Percentiles rank a stretch among this genome's conserved stretches.
These are phyloP conservation scores for Kurtzmaniella quercitrusa DNA, from an alignment of 1,139 yeast species.

Conservation along the genomic window DNA sequence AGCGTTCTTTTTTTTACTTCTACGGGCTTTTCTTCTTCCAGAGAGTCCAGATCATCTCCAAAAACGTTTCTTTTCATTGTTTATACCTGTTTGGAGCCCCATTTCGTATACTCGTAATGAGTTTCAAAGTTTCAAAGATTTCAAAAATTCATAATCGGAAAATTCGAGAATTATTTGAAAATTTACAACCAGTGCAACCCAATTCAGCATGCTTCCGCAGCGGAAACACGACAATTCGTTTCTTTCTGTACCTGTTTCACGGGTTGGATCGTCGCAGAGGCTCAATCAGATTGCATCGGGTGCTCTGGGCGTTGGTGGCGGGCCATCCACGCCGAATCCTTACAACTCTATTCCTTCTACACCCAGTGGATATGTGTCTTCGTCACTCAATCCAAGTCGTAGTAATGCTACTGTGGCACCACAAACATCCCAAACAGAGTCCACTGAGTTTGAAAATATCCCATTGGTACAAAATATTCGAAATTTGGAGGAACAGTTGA, in stretches of 20 bases:
- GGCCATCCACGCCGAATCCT: slow-evolving; percentile 13
- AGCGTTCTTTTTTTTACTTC: not conserved
- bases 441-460: slow-evolving; percentile 24
- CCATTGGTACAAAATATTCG: slow-evolving; percentile 27
- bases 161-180: not conserved
- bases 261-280: slow-evolving; percentile 32
- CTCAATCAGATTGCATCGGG: slow-evolving; percentile 20
- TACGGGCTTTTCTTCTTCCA: slow-evolving; percentile 7
- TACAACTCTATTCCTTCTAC: slow-evolving; percentile 26
- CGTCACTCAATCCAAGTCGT: slow-evolving; percentile 38
- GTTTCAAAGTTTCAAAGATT: too few species aligned
- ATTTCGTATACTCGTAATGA: too few species aligned
- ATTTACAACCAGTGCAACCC: not conserved
- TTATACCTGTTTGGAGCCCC: not conserved
- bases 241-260: slow-evolving; percentile 30
- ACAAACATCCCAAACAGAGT: slow-evolving; percentile 15
- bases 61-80: slow-evolving; percentile 12
- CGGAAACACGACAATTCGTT: slow-evolving; percentile 14
- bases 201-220: slow-evolving; percentile 11
- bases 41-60: slow-evolving; percentile 14
- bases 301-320: not conserved
- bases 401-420: slow-evolving; percentile 22
- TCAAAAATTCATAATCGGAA: too few species aligned
- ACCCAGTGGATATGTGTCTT: slow-evolving; percentile 29
- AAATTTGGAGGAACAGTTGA: slow-evolving; percentile 24